These are phyloP conservation scores for Saturnispora hagleri DNA, from an alignment of 805 yeast species.

Conservation along the genomic window DNA sequence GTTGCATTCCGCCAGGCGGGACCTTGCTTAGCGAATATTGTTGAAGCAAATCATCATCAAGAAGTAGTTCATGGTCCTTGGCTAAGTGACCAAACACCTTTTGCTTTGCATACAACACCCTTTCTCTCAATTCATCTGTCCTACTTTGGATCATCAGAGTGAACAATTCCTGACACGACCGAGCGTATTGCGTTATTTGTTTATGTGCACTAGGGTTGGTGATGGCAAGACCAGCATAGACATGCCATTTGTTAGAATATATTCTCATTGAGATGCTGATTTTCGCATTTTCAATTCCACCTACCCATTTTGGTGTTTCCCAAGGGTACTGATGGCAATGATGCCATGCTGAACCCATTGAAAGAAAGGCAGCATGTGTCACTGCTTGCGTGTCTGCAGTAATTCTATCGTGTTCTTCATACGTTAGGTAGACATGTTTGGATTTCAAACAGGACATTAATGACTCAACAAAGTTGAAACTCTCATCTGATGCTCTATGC, in stretches of 20 bases:
- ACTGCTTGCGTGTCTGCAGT: conserved; percentile 99
- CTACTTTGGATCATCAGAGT: conserved; percentile 71
- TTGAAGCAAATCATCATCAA: conserved; percentile 73
- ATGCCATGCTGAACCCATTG: conserved; percentile 97
- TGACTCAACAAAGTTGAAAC: conserved; percentile 50
- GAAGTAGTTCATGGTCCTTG: conserved; percentile 45
- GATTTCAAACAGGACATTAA: conserved; percentile 69
- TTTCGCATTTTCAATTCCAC: conserved; percentile 94
- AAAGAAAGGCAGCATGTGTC: conserved; percentile 92
- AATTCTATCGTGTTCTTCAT: conserved; percentile 85
- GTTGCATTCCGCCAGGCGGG: conserved; percentile 59
- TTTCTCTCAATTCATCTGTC: conserved; percentile 43
- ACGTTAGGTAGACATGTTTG: conserved; percentile 65
- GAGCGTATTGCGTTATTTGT: conserved; percentile 84
- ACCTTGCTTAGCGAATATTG: conserved; percentile 67
- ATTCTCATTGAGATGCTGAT: conserved; percentile 88
- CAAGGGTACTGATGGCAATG: conserved; percentile 80
- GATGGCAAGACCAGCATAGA: conserved; percentile 94
- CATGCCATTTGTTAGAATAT: conserved; percentile 94
- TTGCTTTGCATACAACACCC: conserved; percentile 60
- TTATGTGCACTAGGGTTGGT: conserved; percentile 91
- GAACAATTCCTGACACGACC: conserved; percentile 73
- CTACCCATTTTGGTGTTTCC: conserved; percentile 77
- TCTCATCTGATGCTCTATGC: conserved; percentile 53
- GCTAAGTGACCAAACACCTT: conserved; percentile 66